Base-by-base conservation (phyloP, 1,284 basidiomycete genomes). In the Marasmius tenuissimus region DNA sequence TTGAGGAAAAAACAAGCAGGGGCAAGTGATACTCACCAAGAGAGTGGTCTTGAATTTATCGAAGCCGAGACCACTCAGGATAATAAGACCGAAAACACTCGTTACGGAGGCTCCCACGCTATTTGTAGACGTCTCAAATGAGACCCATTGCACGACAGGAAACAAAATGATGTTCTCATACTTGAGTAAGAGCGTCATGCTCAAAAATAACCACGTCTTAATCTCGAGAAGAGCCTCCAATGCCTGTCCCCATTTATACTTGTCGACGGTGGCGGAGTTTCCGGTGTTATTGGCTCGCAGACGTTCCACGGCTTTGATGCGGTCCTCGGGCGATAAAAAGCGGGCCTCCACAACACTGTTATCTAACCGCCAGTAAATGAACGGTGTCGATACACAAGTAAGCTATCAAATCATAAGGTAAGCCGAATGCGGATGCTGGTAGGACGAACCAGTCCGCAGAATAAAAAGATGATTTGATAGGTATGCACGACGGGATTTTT, bases 281-380 rank as follows among this genome's bases (percentile, higher is more conserved):
- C 63, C 65, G 20, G 65, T 66, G 27, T 66, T 65, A 54, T 66
- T 66, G 14, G 55, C 56, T 22, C 63, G 63, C 18, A 66, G 42
- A 12, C 64, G 61, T 55, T 65, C 61, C 20, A 61, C 64, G 16
- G 63, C 65, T 54, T 65, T 66, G 22, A 59, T 51, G 11, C 65
- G 55, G 40, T 66, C 65, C 54, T 65, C 60, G 22, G 61, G 59
- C 11, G 59, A 58, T 4, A 66, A 61, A 60, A 66, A 66, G 14
- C 61, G 55, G 20, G 65, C 65, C 20, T 65, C 63, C 40, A 35
- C 35, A 35, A 61, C 50, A 20, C 37, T 58, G 63, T 64, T 64
- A 53, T 64, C 63, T 14, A 64, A 16, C 45, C 53, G 51, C 63
- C 60, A 64, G 45, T 55, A 58, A 38, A 65, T 61, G 16, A 53